A percentile compares a stretch with the other conserved stretches of the same genome.
phyloP scores from a whole-genome alignment of 352 stramenopile genomes.

The Phytophthora parvispora region DNA sequence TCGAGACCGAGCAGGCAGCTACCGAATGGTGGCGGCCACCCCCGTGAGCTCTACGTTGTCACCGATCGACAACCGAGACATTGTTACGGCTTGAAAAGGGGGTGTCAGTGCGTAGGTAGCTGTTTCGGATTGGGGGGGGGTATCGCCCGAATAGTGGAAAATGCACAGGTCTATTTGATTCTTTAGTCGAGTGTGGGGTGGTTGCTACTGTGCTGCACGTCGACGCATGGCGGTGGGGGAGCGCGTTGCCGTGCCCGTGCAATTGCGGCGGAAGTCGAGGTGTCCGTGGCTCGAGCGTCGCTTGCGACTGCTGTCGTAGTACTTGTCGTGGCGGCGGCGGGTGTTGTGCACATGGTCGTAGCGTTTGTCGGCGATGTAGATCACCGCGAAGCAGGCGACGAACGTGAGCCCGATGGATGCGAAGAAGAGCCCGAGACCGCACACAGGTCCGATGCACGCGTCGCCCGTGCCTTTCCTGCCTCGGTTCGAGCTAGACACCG shows the following conservation, averaged over 20 bases:
- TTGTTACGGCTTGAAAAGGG: constrained; percentile 18
- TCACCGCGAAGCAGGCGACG: constrained; percentile 40
- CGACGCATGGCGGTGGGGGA: constrained; percentile 11
- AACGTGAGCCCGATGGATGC: constrained; percentile 46
- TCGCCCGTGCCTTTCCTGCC: constrained; percentile 37
- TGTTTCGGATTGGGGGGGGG: not conserved
- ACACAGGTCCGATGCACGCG: constrained; percentile 47
- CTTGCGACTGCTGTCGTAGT: constrained; percentile 27
- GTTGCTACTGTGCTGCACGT: constrained; percentile 25
- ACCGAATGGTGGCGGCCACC: constrained; percentile 28
- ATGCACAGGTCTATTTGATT: constrained; percentile 11
- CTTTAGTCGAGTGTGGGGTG: not conserved
- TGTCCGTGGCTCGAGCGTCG: constrained; percentile 24
- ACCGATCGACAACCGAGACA: constrained; percentile 14
- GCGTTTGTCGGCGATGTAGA: constrained; percentile 50
- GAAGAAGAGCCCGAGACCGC: constrained; percentile 53
- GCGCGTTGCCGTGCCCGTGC: constrained; percentile 16
- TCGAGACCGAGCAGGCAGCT: constrained; percentile 34
- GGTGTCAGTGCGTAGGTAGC: not conserved
- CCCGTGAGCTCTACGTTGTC: constrained; percentile 11
- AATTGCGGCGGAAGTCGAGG: constrained; percentile 24
- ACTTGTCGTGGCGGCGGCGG: constrained; percentile 28
- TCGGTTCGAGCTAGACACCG: constrained; percentile 16
- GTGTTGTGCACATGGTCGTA: constrained; percentile 33
- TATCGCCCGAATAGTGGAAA: not conserved